Percentiles rank a stretch among this genome's conserved stretches.
Conservation (phyloP, 352 stramenopile species). For the Pythium plurisporium region DNA sequence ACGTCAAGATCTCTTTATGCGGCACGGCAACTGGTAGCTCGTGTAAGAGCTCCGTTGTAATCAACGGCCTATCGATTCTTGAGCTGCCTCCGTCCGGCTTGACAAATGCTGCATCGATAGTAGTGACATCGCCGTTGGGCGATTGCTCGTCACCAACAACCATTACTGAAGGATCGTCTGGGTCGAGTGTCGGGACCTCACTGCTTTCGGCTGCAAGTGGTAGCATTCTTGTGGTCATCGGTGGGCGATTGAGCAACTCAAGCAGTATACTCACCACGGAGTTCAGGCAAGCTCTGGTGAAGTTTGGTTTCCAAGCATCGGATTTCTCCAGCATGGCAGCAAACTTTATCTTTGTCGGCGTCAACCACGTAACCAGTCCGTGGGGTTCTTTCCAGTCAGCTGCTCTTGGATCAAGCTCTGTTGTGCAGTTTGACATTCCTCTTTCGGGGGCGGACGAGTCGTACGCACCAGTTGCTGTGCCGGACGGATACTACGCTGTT, state of each 20-base stretch:
- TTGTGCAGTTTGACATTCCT: slow-evolving; percentile 21
- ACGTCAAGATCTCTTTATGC: slow-evolving; percentile 32
- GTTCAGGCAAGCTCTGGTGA: slow-evolving; percentile 7
- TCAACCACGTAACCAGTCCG: slow-evolving; percentile 12
- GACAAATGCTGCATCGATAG: slow-evolving; percentile 18
- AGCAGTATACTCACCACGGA: background rate
- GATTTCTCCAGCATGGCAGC: slow-evolving; percentile 7
- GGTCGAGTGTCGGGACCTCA: background rate
- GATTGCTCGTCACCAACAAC: background rate
- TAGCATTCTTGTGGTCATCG: slow-evolving; percentile 18
- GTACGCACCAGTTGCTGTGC: slow-evolving; percentile 32
- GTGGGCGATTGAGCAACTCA: slow-evolving; percentile 17
- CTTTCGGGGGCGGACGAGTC: slow-evolving; percentile 23
- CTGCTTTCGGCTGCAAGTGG: slow-evolving; percentile 11
- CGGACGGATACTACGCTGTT: slow-evolving; percentile 42
- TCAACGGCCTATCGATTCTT: slow-evolving; percentile 13
- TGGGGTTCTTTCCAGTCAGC: slow-evolving; percentile 8
- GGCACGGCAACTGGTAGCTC: slow-evolving; percentile 13
- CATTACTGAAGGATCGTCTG: background rate
- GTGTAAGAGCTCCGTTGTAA: slow-evolving; percentile 7
- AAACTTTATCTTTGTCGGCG: slow-evolving; percentile 27
- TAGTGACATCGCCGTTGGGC: slow-evolving; percentile 4
- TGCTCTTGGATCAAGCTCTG: background rate
- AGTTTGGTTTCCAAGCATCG: slow-evolving; percentile 13
- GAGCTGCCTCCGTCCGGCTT: slow-evolving; percentile 3